Conservation (phyloP, 139 green algal genomes). For the Asterochloris erici region DNA sequence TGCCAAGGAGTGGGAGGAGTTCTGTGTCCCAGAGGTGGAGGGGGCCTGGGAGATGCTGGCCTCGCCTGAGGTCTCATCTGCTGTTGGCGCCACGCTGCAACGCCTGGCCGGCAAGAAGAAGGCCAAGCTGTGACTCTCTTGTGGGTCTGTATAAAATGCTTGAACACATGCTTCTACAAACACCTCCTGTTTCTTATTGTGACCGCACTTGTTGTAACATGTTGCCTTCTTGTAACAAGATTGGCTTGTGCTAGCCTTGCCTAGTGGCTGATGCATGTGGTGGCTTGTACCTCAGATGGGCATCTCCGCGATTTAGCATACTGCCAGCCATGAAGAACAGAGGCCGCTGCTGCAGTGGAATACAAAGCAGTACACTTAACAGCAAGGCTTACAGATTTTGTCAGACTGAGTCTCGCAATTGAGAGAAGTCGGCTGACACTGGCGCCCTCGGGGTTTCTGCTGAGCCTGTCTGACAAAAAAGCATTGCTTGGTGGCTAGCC, state of each 20-base stretch:
- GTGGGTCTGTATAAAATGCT: background rate
- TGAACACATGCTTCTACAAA: background rate
- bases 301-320: too few species aligned
- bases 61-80: constrained; percentile 39
- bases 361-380: too few species aligned
- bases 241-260: background rate
- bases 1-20: constrained; percentile 51
- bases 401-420: too few species aligned
- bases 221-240: background rate
- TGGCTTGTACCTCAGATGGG: too few species aligned
- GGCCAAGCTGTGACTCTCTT: constrained; percentile 7
- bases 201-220: background rate
- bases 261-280: too few species aligned
- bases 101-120: constrained; percentile 39
- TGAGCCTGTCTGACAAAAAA: too few species aligned
- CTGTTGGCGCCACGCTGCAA: constrained; percentile 58
- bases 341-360: too few species aligned
- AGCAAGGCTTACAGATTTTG: too few species aligned
- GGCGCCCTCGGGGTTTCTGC: too few species aligned
- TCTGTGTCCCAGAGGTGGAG: constrained; percentile 50
- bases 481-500: background rate
- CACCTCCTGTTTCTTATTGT: background rate
- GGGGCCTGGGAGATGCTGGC: constrained; percentile 62
- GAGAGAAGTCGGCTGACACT: too few species aligned
- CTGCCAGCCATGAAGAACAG: too few species aligned